Evolutionary conservation across 2,329 filamentous ascomycete species (phyloP).

Genomic region (Rugonectria rugulosa): DNA sequence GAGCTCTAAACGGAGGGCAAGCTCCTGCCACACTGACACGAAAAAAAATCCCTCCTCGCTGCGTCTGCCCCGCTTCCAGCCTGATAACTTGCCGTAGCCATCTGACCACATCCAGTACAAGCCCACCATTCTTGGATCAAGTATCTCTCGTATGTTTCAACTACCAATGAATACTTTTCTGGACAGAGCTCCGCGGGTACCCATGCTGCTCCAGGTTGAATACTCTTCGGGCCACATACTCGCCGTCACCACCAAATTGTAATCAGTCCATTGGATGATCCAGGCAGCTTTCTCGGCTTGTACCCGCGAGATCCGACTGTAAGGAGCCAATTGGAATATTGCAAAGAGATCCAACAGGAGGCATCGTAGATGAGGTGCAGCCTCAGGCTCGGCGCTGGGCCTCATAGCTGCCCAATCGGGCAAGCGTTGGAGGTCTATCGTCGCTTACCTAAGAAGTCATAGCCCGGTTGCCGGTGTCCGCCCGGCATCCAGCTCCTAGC

Average conservation of each 20-base stretch:
- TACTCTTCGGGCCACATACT: conserved; percentile 29
- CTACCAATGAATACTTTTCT: conserved; percentile 17
- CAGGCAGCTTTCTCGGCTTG: conserved; percentile 21
- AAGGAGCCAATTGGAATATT: conserved; percentile 11
- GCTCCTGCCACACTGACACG: neutral
- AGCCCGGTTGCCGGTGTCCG: no score
- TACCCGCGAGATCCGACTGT: conserved; percentile 25
- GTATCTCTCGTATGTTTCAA: conserved; percentile 18
- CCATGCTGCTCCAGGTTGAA: conserved; percentile 9
- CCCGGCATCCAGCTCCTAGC: no score
- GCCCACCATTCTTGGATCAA: conserved; percentile 8
- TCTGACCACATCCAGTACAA: neutral
- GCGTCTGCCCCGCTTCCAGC: conserved; percentile 11
- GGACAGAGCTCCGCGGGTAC: conserved; percentile 12
- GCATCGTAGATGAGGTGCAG: conserved; percentile 10
- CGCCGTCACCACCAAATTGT: neutral
- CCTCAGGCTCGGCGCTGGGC: no score
- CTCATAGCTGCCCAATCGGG: conserved; percentile 14
- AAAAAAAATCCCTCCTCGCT: conserved; percentile 12
- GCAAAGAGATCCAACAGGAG: conserved; percentile 21
- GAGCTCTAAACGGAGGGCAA: neutral
- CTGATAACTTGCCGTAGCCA: neutral
- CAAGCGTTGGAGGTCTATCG: neutral
- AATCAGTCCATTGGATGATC: conserved; percentile 26
- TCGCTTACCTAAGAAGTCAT: neutral